Conservation (phyloP, 768 basidiomycete species). For the Infundibulicybe gibba region DNA sequence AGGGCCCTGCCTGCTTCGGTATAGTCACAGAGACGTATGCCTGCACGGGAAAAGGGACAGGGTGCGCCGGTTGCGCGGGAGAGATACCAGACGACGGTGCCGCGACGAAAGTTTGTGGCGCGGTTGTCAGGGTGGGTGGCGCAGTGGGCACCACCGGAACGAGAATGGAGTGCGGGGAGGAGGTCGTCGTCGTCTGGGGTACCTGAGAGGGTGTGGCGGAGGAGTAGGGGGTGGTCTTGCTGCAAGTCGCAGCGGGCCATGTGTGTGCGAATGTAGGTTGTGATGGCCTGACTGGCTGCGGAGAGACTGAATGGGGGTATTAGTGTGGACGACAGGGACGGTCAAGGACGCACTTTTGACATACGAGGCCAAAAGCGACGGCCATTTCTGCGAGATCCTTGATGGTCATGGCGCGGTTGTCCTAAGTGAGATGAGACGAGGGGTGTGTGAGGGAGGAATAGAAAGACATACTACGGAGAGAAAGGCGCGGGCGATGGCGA, state of each 20-base stretch:
- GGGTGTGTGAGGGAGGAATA: slow-evolving; percentile 12
- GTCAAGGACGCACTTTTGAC: slow-evolving; percentile 58
- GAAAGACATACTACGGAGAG: slow-evolving; percentile 60
- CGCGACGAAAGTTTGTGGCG: slow-evolving; percentile 70
- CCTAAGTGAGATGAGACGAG: slow-evolving; percentile 31
- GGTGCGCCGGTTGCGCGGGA: slow-evolving; percentile 70
- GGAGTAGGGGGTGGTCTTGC: slow-evolving; percentile 70
- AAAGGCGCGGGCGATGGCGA: slow-evolving; percentile 69
- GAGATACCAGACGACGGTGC: slow-evolving; percentile 81
- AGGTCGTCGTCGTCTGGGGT: slow-evolving; percentile 72
- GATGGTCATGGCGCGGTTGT: slow-evolving; percentile 83
- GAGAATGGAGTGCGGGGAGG: slow-evolving; percentile 66
- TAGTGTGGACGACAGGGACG: not conserved
- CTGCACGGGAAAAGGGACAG: slow-evolving; percentile 71
- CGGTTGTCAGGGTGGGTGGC: slow-evolving; percentile 37
- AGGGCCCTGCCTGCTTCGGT: slow-evolving; percentile 42
- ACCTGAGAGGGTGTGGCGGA: slow-evolving; percentile 70
- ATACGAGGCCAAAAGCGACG: slow-evolving; percentile 58
- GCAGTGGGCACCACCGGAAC: slow-evolving; percentile 60
- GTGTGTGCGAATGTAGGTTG: slow-evolving; percentile 77
- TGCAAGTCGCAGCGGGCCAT: slow-evolving; percentile 67
- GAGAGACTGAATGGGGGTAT: slow-evolving; percentile 46
- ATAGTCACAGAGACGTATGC: slow-evolving; percentile 72
- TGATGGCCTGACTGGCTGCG: slow-evolving; percentile 79
- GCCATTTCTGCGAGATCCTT: slow-evolving; percentile 80